phyloP scores from a whole-genome alignment of 2,329 filamentous ascomycete species.

The Colletotrichum karsti region DNA sequence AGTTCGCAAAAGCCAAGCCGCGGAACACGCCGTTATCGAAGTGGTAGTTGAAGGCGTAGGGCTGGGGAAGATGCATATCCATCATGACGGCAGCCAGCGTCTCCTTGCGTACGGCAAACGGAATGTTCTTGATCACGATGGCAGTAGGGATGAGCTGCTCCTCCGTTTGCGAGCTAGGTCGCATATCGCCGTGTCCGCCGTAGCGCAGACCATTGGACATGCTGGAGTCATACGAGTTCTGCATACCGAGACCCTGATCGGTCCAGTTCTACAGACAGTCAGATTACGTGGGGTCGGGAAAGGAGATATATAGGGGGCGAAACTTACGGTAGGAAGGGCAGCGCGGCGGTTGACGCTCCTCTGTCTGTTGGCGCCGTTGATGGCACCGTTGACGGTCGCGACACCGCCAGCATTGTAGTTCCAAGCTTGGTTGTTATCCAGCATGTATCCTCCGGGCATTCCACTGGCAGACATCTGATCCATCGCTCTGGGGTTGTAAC shows the following conservation, averaged over 20 bases:
- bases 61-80: slow-evolving; percentile 89
- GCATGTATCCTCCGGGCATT: slow-evolving; percentile 57
- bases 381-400: slow-evolving; percentile 66
- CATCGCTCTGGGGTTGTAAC: slow-evolving; percentile 67
- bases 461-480: slow-evolving; percentile 51
- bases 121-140: slow-evolving; percentile 99
- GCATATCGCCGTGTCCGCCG: slow-evolving; percentile 41
- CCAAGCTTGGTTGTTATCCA: slow-evolving; percentile 83
- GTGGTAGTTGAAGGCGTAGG: slow-evolving; percentile 99
- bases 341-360: slow-evolving; percentile 63
- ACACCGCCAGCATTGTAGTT: slow-evolving; percentile 76
- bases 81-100: slow-evolving; percentile 94
- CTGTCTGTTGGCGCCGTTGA: slow-evolving; percentile 70
- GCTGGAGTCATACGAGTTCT: slow-evolving; percentile 45
- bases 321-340: slow-evolving; percentile 77
- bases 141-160: slow-evolving; percentile 97
- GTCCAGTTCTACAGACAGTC: slow-evolving; percentile 56
- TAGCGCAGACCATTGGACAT: slow-evolving; percentile 54
- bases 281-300: neutral
- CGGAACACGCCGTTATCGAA: slow-evolving; percentile 98
- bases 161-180: slow-evolving; percentile 52
- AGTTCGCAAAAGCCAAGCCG: slow-evolving; percentile 96
- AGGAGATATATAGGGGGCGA: neutral
- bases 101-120: slow-evolving; percentile 98
- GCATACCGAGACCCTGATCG: slow-evolving; percentile 56